Evolutionary conservation across 805 yeast genomes (phyloP).

Genomic region (Saccharomycopsis amapae): DNA sequence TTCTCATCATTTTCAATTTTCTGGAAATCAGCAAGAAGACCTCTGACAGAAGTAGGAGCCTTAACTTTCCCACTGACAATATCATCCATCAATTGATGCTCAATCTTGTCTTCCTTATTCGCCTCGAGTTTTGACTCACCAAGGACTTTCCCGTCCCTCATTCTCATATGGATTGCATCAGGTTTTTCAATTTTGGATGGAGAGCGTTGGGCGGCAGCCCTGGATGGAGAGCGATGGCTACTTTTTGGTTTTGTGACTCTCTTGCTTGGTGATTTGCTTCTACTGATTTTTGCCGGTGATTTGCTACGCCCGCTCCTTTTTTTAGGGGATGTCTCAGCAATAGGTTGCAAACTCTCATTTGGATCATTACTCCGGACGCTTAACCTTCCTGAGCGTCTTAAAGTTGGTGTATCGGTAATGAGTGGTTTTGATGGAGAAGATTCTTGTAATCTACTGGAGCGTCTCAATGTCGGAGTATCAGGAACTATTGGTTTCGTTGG

Average conservation of each 20-base stretch:
- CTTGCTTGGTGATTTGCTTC: not conserved
- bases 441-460: no score
- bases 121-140: slow-evolving; percentile 15
- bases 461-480: no score
- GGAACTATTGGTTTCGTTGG: not conserved
- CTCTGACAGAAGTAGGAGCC: slow-evolving; percentile 6
- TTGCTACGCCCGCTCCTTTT: not conserved
- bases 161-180: slow-evolving; percentile 11
- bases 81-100: slow-evolving; percentile 25
- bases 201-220: slow-evolving; percentile 23
- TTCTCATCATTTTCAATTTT: not conserved
- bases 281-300: not conserved
- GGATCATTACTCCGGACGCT: no score
- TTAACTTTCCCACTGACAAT: slow-evolving; percentile 17
- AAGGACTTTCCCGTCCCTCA: slow-evolving; percentile 18
- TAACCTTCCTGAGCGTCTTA: no score
- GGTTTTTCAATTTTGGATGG: slow-evolving; percentile 23
- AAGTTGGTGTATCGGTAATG: no score
- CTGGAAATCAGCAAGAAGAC: slow-evolving; percentile 8
- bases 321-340: not conserved
- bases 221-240: not conserved
- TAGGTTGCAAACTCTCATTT: no score
- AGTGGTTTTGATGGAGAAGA: no score
- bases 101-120: slow-evolving; percentile 22
- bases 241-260: not conserved